Base-by-base conservation (phyloP, 1,284 basidiomycete genomes). In the Macrocystidia cucumis region DNA sequence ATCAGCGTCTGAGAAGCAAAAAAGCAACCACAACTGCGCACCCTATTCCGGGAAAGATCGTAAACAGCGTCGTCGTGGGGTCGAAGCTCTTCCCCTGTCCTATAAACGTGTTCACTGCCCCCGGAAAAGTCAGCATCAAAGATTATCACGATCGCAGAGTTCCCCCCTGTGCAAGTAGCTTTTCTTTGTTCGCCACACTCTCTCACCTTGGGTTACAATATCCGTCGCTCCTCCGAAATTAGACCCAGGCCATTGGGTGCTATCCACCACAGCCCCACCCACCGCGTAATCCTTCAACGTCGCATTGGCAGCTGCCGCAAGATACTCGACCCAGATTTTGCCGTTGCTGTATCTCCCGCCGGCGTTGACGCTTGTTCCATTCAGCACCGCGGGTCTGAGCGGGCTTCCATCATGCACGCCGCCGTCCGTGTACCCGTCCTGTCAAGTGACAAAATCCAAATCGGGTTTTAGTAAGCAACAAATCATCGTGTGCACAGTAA, bases 231-330 rank as follows among this genome's bases (percentile, higher is more conserved):
- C 13, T 9, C 14, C 38, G 26, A 50, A 43, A 5, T 39, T 44
- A 24, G 44, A 45, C 9, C 44, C 48, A 4, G 56, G 55, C 52
- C 62, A 68, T 35, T 60, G 46, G 11, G 50, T 42, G 32, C 54
- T 39, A 45, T 62, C 55, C 32, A 63, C 51, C 18, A 59, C 49
- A 18, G 60, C 56, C 13, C 60, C 54, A 22, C 50, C 48, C 41
- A 69, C 67, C 11, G 64, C 66, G 33, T 67, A 69, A 43, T 67
- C 65, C 44, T 59, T 63, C 25, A 69, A 45, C 16, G 47, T 54
- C 7, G 63, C 62, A 16, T 53, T 51, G 11, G 48, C 46, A 30
- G 47, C 50, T 21, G 39, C 44, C 5, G 62, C 63, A 5, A 66
- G 47, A 30, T 56, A 37, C 37, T 65, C 58, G 6, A 56, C 52